Conservation (phyloP, 768 basidiomycete genomes). For the Tylopilus plumbeoviolaceoides region DNA sequence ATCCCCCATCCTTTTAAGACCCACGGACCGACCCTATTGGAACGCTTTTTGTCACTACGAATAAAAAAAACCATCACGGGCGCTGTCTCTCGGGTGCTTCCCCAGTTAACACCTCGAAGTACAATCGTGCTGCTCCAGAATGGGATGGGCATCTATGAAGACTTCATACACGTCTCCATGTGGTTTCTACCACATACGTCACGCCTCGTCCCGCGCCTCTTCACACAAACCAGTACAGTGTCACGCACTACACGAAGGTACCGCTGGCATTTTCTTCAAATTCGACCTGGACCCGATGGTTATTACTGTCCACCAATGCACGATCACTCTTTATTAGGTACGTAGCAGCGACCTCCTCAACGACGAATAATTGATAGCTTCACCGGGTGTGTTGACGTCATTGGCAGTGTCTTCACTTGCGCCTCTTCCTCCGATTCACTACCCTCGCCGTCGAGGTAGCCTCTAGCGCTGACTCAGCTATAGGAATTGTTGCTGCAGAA, state of each 20-base stretch:
- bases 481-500: slow-evolving; percentile 62
- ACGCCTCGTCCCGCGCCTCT: slow-evolving; percentile 63
- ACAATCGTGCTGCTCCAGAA: slow-evolving; percentile 94
- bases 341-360: background rate
- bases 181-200: slow-evolving; percentile 94
- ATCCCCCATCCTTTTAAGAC: slow-evolving; percentile 12
- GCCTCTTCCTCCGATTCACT: slow-evolving; percentile 67
- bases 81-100: slow-evolving; percentile 55
- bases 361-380: background rate
- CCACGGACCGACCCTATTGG: slow-evolving; percentile 45
- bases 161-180: slow-evolving; percentile 71
- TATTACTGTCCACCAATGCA: slow-evolving; percentile 83
- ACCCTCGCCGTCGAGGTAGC: slow-evolving; percentile 64
- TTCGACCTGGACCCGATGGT: slow-evolving; percentile 92
- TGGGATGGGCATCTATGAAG: slow-evolving; percentile 90
- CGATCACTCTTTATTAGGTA: slow-evolving; percentile 80
- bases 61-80: slow-evolving; percentile 52
- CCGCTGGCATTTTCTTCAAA: slow-evolving; percentile 98
- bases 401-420: slow-evolving; percentile 89
- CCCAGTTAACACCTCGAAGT: slow-evolving; percentile 58
- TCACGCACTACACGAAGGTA: slow-evolving; percentile 86
- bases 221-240: slow-evolving; percentile 85
- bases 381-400: slow-evolving; percentile 77
- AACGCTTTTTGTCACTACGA: slow-evolving; percentile 79
- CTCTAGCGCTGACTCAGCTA: slow-evolving; percentile 46